phyloP scores from a whole-genome alignment of 208 protist species.

The Crithidia mellificae region DNA sequence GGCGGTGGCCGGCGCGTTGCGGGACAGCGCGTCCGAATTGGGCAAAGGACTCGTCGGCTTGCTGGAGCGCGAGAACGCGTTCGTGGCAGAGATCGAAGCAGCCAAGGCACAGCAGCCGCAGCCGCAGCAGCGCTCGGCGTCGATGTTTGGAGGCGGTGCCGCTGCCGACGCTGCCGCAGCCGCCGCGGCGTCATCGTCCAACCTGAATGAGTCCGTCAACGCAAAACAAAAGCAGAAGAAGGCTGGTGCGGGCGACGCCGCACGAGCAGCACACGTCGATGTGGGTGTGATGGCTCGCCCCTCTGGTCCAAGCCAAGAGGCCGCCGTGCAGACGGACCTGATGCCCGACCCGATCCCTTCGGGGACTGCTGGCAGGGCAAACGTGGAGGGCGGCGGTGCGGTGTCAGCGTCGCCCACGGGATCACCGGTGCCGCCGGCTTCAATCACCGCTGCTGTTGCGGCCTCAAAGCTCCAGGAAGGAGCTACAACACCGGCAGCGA shows the following conservation, averaged over 20 bases:
- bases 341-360: too few species aligned
- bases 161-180: not conserved
- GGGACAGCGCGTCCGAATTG: constrained; percentile 31
- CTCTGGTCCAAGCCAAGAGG: not conserved
- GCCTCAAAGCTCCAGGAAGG: too few species aligned
- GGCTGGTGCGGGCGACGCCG: not conserved
- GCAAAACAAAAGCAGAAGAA: constrained; percentile 5
- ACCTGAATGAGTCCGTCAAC: not conserved
- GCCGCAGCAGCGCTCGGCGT: constrained; percentile 3
- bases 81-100: constrained; percentile 19
- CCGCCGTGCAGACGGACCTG: constrained; percentile 4
- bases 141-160: not conserved
- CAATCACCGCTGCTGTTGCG: too few species aligned
- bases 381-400: not conserved
- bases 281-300: constrained; percentile 11
- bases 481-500: too few species aligned
- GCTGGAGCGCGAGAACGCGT: constrained; percentile 48
- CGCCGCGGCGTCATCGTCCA: not conserved
- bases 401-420: not conserved
- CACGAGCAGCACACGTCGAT: not conserved
- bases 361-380: not conserved
- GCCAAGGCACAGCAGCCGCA: constrained; percentile 9
- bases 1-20: constrained; percentile 31
- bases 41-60: constrained; percentile 43
- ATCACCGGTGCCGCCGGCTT: not conserved